Evolutionary conservation across 306 rosid species (phyloP).

Genomic region (Albizia julibrissin): DNA sequence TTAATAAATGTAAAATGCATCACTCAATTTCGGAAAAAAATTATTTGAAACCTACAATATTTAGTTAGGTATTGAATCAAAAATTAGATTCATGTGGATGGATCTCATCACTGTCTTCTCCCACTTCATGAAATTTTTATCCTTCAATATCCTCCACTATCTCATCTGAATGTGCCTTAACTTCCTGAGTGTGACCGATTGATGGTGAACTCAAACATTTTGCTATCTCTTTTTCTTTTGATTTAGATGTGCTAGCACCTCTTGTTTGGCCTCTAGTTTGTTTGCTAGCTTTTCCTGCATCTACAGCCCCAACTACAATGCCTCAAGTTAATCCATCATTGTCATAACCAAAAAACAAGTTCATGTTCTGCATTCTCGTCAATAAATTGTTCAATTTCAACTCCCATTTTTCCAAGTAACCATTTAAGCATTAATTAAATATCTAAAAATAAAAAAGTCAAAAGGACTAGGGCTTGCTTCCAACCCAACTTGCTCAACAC

Average conservation of each 20-base stretch:
- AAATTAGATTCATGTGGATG: not conserved
- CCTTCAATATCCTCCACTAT: not conserved
- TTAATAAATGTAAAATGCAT: not conserved
- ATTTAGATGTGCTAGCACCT: not conserved
- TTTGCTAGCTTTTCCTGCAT: not conserved
- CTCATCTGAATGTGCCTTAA: not conserved
- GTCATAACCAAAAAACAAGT: not conserved
- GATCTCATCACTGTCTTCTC: not conserved
- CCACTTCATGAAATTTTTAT: not conserved
- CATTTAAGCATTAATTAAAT: not conserved
- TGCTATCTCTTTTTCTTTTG: not conserved
- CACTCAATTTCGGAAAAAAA: not conserved
- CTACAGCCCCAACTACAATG: not conserved
- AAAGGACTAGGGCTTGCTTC: not conserved
- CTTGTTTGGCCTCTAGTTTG: not conserved
- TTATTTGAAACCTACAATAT: too few species aligned
- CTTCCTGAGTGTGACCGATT: too few species aligned
- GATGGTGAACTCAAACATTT: not conserved
- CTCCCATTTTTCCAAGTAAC: not conserved
- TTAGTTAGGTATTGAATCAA: too few species aligned
- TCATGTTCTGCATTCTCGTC: too few species aligned
- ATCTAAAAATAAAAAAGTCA: not conserved
- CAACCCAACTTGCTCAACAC: not conserved
- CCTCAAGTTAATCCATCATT: not conserved
- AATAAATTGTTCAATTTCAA: not conserved